Conservation (phyloP, 2,329 filamentous ascomycete genomes). For the Talaromyces atroroseus region DNA sequence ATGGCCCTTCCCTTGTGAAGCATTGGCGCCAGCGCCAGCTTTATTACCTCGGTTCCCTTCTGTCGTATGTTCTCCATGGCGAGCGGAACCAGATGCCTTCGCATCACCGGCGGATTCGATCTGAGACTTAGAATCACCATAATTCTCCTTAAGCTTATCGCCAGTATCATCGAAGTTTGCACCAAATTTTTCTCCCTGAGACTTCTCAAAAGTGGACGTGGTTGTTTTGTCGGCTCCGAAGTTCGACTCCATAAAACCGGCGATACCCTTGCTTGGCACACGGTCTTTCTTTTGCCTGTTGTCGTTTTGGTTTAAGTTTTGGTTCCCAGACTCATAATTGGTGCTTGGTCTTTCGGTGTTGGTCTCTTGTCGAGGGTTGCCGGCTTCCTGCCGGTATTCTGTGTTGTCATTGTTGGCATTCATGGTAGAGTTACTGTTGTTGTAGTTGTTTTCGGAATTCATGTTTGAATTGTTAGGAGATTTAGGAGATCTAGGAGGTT, state of each 20-base stretch:
- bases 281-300: not conserved
- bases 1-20: not conserved
- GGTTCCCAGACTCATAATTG: not conserved
- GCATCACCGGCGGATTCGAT: not conserved
- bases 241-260: slow-evolving; percentile 6
- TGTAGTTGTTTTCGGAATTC: not conserved
- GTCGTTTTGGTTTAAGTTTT: not conserved
- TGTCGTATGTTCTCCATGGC: not conserved
- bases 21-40: not conserved
- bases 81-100: not conserved
- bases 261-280: not conserved
- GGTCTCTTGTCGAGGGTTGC: not conserved
- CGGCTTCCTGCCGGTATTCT: not conserved
- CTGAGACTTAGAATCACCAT: not conserved
- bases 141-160: not conserved
- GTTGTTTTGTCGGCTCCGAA: slow-evolving; percentile 12
- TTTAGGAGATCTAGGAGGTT: not conserved
- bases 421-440: not conserved
- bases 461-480: not conserved
- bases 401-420: not conserved
- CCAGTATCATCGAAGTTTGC: slow-evolving; percentile 3
- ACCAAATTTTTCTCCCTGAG: slow-evolving; percentile 7
- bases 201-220: slow-evolving; percentile 12
- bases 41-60: not conserved
- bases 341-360: not conserved